A percentile compares a stretch with the other conserved stretches of the same genome.
Conservation (phyloP, 139 green algal genomes). For the Asterochloris sp. region DNA sequence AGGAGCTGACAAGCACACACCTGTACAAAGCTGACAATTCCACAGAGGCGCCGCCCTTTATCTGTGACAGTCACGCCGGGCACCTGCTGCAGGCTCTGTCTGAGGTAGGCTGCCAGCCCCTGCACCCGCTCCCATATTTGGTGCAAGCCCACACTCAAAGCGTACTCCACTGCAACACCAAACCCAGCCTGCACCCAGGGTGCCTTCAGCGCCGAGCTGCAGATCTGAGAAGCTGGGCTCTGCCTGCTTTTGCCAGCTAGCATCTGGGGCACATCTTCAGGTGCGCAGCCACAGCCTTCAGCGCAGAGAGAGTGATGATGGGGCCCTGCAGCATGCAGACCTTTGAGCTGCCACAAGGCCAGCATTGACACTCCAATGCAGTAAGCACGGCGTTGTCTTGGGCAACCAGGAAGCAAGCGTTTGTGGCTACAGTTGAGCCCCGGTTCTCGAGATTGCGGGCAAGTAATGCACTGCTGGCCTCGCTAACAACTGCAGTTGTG, state of each 20-base stretch:
- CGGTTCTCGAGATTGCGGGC: neutral
- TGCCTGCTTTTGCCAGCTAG: neutral
- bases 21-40: slow-evolving; percentile 65
- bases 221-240: neutral
- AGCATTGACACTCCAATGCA: neutral
- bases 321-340: neutral
- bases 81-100: slow-evolving; percentile 27
- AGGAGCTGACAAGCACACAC: neutral
- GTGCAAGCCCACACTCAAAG: slow-evolving; percentile 38
- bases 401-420: no score
- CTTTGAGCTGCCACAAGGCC: neutral
- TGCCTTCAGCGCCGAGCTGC: neutral
- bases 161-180: slow-evolving; percentile 54
- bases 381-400: no score
- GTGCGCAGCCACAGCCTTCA: neutral
- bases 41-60: slow-evolving; percentile 46
- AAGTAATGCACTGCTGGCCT: neutral
- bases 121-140: slow-evolving; percentile 45
- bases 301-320: neutral
- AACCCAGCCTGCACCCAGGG: slow-evolving; percentile 39
- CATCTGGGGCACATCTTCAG: neutral
- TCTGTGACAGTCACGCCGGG: slow-evolving; percentile 44
- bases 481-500: neutral
- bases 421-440: no score
- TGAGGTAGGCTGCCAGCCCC: slow-evolving; percentile 33